Base-by-base conservation (phyloP, 306 rosid genomes). In the Pyrus pyrifolia region DNA sequence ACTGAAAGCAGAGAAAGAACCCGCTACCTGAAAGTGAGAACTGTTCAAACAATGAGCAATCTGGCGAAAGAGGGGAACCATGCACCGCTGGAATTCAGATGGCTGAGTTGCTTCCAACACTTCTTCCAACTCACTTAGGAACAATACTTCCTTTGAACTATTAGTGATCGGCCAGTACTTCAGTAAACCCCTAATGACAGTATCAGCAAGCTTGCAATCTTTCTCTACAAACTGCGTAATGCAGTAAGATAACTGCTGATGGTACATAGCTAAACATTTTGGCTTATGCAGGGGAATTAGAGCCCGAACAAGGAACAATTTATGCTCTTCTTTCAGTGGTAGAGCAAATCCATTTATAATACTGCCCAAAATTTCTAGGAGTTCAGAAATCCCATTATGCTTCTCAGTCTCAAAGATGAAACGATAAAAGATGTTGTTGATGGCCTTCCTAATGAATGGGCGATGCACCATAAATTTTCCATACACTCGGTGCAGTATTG, bases 151-250 rank as follows among this genome's bases (percentile, higher is more conserved):
- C 85, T 92, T 92, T 4, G 90, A 76, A 78, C 96, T 92, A 80
- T 88, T 92, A 58, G 97, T 92, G 81, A 92, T 83, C 1, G 97
- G 97, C 97, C 97, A 92, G 86, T 90, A 92, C 90, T 92, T 92
- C 81, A 90, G 73, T 33, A 92, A 84, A 73, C 97, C 93, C 88
- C 96, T 84, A 66, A 90, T 88, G 67, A 92, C 87, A 31, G 93
- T 86, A 82, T 92, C 97, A 30, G 97, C 90, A 85, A 92, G 96
- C 81, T 92, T 92, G 87, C 90, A 90, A 70, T 90, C 97, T 79
- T 92, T 92, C 83, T 92, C 97, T 46, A 88, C 97, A 86, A 90
- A 92, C 68, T 90, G 96, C 3, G 85, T 84, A 75, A 90, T 87
- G 84, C 93, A 88, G 80, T 90, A 90, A 21, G 92, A 90, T 71